Conservation (phyloP, 176 grass and related monocot species). For the Musa acuminata region DNA sequence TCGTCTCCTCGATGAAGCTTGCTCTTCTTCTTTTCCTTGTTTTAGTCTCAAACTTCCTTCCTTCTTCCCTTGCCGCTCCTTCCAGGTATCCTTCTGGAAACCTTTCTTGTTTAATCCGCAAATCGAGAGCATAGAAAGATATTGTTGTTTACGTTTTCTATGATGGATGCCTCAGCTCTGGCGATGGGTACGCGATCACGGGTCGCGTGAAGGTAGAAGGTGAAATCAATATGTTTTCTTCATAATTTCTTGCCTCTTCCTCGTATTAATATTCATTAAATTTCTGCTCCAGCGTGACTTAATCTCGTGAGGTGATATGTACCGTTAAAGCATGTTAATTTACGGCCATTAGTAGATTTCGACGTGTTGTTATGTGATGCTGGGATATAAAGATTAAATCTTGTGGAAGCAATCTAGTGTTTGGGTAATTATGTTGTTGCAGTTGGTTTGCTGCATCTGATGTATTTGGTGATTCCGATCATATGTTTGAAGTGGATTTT, state of each 20-base stretch:
- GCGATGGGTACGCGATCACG: conserved; percentile 58
- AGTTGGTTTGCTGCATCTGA: too few relatives aligned
- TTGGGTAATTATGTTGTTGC: too few relatives aligned
- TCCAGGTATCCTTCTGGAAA: conserved; percentile 14
- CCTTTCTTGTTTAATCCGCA: not conserved
- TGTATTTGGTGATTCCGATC: too few relatives aligned
- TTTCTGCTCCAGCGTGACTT: not conserved
- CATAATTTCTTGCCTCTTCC: not conserved
- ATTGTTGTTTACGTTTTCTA: not conserved
- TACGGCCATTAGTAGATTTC: too few relatives aligned
- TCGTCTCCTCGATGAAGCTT: not conserved
- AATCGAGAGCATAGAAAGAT: not conserved
- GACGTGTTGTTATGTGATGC: too few relatives aligned
- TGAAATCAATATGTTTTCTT: conserved; percentile 23
- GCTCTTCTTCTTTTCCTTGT: not conserved
- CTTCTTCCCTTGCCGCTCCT: conserved; percentile 18
- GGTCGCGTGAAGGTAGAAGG: conserved; percentile 73
- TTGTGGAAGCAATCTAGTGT: too few relatives aligned
- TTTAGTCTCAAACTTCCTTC: conserved; percentile 10
- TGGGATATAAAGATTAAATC: too few relatives aligned
- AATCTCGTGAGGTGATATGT: too few relatives aligned
- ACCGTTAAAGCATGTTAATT: too few relatives aligned
- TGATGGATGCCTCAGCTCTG: conserved; percentile 36
- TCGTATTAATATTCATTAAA: too few relatives aligned
- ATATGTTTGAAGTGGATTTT: too few relatives aligned